Base-by-base conservation (phyloP, 176 grass and related monocot species). In the Cymbopogon citratus region DNA sequence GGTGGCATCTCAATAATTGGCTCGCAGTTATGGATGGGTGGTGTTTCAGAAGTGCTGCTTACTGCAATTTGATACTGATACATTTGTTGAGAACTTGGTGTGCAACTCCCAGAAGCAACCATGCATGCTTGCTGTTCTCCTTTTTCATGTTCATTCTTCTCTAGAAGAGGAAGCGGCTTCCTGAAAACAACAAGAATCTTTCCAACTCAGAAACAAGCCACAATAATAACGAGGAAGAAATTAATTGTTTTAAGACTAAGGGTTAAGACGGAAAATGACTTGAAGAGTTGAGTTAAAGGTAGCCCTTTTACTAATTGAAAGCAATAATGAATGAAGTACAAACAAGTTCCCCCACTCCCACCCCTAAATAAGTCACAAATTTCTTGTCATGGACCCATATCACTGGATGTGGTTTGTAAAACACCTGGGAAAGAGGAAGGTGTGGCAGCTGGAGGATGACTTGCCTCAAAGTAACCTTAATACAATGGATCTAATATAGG, bases 1-100 rank as follows among this genome's bases (percentile, higher is more conserved):
- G 73, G 83, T 57, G 87, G 87, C 54, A 85, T 45, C 65, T 81
- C 87, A 85, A 89, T 56, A 81, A 89, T 81, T 66, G 87, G 87
- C 36, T 88, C 76, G 21, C 75, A 60, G 16, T 45, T 84, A 80
- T 25, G 11, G 48, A 59, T 39, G 9, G 59, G 36, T 59, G 64
- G 25, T 65, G 59, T 78, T 80, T 31, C 87, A 71, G 82, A 25
- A 81, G 64, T 70, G 23, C 16, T 84, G 76, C 41, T 44, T 81
- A 64, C 74, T 63, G 70, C 33, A 9, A 76, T 49, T 65, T 65
- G 77, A 70, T 63, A 63, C 73, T 79, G 81, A 25, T 25, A 67
- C 40, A 26, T 43, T 39, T 52, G 40, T 7, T 75, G 81, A 77
- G 28, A 79, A 73, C 77, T 76, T 89, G 72, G 40, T 15, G 24